These are phyloP conservation scores for Apiospora hydei DNA, from an alignment of 2,329 filamentous ascomycete genomes.

Conservation along the genomic window DNA sequence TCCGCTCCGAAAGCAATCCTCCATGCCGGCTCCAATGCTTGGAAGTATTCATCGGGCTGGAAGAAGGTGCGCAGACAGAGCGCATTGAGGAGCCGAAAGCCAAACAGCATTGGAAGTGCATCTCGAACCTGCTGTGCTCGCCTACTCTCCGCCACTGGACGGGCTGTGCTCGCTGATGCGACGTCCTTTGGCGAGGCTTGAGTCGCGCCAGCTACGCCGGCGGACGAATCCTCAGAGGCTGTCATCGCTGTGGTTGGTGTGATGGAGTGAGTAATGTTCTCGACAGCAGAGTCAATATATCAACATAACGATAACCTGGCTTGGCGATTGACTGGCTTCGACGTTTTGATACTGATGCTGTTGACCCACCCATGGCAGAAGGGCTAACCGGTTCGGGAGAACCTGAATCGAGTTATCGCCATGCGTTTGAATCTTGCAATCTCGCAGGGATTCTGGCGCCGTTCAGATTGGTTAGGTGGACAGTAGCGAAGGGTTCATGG, in stretches of 20 bases:
- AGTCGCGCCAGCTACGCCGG: neutral
- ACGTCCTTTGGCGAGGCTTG: neutral
- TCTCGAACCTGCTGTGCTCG: conserved; percentile 40
- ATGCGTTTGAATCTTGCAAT: neutral
- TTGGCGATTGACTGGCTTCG: conserved; percentile 7
- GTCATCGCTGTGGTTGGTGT: neutral
- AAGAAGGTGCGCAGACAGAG: conserved; percentile 87
- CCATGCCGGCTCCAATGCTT: conserved; percentile 95
- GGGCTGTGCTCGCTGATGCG: neutral
- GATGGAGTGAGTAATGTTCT: conserved; percentile 10
- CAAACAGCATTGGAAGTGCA: conserved; percentile 56
- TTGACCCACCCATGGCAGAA: neutral
- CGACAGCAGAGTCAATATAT: conserved; percentile 8
- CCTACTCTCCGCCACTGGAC: neutral
- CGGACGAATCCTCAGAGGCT: conserved; percentile 1
- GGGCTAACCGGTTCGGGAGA: conserved; percentile 7
- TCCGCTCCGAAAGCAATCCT: conserved; percentile 78
- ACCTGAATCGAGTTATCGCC: conserved; percentile 12
- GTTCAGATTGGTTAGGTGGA: neutral
- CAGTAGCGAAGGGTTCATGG: neutral
- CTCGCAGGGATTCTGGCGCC: neutral
- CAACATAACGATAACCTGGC: neutral
- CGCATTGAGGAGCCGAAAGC: conserved; percentile 81
- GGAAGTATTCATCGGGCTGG: conserved; percentile 97
- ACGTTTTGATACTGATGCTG: neutral